Conservation (phyloP, 768 basidiomycete genomes). For the Kwoniella heveanensis region DNA sequence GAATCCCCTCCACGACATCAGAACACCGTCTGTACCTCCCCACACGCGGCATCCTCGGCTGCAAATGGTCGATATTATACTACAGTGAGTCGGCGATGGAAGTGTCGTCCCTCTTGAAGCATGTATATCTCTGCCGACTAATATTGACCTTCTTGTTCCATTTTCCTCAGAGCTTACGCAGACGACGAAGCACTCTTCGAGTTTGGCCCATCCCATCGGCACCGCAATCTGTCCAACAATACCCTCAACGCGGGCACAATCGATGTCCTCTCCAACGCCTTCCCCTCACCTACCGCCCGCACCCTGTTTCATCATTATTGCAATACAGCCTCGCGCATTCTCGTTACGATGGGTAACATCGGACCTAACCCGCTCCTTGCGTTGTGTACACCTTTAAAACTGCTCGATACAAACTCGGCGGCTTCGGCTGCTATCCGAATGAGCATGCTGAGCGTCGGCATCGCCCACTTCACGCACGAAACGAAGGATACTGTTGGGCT, state of each 20-base stretch:
- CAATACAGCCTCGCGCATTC: constrained; percentile 31
- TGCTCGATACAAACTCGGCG: constrained; percentile 40
- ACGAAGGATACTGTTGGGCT: constrained; percentile 12
- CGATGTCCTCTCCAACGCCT: constrained; percentile 40
- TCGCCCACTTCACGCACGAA: constrained; percentile 39
- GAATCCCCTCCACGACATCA: neutral
- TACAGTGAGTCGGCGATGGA: constrained; percentile 24
- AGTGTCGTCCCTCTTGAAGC: too few species aligned
- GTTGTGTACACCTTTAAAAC: constrained; percentile 34
- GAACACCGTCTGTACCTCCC: constrained; percentile 4
- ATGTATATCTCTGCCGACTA: too few species aligned
- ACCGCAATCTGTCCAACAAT: constrained; percentile 9
- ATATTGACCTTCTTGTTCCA: neutral
- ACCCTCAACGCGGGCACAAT: constrained; percentile 8
- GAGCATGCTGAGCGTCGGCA: constrained; percentile 42
- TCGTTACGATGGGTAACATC: constrained; percentile 47
- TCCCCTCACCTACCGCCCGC: constrained; percentile 37
- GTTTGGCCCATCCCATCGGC: constrained; percentile 36
- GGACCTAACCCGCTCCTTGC: constrained; percentile 43
- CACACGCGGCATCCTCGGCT: constrained; percentile 21
- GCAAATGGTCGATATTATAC: constrained; percentile 21
- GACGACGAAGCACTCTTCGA: constrained; percentile 34
- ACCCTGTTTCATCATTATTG: constrained; percentile 43
- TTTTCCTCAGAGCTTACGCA: constrained; percentile 24
- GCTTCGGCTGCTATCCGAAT: constrained; percentile 44